Percentiles rank a stretch among this genome's conserved stretches.
Evolutionary conservation across 176 grass and related monocot species (phyloP).

Genomic region (Carex parvula): DNA sequence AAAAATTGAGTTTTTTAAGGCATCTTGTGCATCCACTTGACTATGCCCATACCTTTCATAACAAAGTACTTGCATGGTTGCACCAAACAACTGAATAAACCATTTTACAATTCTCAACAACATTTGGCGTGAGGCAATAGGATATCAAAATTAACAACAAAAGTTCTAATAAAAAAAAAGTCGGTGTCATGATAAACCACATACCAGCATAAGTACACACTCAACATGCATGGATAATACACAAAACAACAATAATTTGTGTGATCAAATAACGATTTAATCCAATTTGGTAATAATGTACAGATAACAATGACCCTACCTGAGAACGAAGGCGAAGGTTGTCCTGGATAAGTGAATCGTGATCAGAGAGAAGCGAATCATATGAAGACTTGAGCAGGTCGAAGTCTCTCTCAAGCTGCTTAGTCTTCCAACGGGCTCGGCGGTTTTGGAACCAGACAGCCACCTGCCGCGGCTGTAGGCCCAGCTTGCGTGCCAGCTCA

Average conservation of each 20-base stretch:
- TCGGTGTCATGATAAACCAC: not conserved
- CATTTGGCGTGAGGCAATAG: not conserved
- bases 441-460: slow-evolving; percentile 99
- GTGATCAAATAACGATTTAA: not conserved
- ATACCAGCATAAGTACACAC: not conserved
- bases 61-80: not conserved
- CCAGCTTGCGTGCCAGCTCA: slow-evolving; percentile 83
- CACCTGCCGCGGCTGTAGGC: slow-evolving; percentile 89
- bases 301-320: slow-evolving; percentile 21
- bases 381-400: slow-evolving; percentile 89
- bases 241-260: not conserved
- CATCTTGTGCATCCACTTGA: slow-evolving; percentile 1
- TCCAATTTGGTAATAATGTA: not conserved
- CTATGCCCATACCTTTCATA: not conserved
- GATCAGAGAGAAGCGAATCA: slow-evolving; percentile 71
- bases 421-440: slow-evolving; percentile 97
- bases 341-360: slow-evolving; percentile 73
- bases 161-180: not conserved
- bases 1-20: not conserved
- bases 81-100: slow-evolving; percentile 2
- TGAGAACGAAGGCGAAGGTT: slow-evolving; percentile 66
- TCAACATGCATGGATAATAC: not conserved
- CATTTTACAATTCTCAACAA: not conserved
- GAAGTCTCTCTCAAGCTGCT: slow-evolving; percentile 95
- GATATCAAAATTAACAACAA: not conserved